Evolutionary conservation across 1,284 basidiomycete species (phyloP).

Genomic region (Inonotus obliquus): DNA sequence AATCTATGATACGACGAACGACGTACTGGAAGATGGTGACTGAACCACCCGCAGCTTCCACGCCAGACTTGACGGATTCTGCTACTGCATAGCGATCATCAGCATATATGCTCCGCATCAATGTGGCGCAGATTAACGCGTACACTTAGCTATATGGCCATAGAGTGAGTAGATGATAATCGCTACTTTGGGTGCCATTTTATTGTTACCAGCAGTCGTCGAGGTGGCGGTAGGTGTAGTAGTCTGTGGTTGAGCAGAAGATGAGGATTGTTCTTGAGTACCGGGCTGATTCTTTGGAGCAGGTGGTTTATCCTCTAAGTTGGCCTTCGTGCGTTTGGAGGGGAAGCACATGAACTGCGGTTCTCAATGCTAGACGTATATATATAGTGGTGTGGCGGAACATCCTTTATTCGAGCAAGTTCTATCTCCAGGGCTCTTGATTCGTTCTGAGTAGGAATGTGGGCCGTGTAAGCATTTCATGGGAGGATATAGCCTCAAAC

Average conservation of each 20-base stretch:
- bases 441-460: background rate
- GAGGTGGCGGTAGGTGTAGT: background rate
- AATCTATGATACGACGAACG: background rate
- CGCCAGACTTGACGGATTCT: conserved; percentile 70
- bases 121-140: conserved; percentile 26
- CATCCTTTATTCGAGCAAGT: background rate
- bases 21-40: conserved; percentile 71
- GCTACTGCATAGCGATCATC: conserved; percentile 52
- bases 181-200: conserved; percentile 53
- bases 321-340: conserved; percentile 11
- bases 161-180: conserved; percentile 83
- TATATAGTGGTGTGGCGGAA: background rate
- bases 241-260: background rate
- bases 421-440: background rate
- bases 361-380: background rate
- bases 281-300: conserved; percentile 15
- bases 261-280: background rate
- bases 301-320: conserved; percentile 7
- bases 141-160: conserved; percentile 72
- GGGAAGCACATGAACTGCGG: conserved; percentile 11
- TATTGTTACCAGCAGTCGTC: conserved; percentile 25
- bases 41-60: conserved; percentile 65
- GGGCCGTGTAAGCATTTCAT: background rate
- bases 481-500: background rate
- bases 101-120: background rate